Evolutionary conservation across 345 rosid species (phyloP).

Genomic region (Sonneratia caseolaris): DNA sequence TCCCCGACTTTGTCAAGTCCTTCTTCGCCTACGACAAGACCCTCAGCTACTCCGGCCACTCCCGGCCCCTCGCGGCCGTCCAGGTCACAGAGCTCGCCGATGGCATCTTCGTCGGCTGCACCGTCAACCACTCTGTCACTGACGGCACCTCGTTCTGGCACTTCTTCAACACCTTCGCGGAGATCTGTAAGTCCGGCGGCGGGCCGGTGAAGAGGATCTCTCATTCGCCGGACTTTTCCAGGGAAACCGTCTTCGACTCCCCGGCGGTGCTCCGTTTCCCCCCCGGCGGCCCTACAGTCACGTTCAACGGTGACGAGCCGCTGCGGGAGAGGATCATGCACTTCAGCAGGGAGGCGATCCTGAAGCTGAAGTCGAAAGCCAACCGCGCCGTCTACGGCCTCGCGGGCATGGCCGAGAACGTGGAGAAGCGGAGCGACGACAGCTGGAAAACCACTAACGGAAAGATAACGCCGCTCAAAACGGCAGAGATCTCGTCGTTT

Average conservation of each 20-base stretch:
- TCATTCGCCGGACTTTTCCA: slow-evolving; percentile 57
- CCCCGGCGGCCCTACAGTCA: slow-evolving; percentile 59
- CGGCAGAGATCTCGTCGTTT: slow-evolving; percentile 77
- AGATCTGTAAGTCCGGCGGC: slow-evolving; percentile 34
- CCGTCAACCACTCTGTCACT: slow-evolving; percentile 74
- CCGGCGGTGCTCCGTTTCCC: slow-evolving; percentile 59
- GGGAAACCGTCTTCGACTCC: slow-evolving; percentile 58
- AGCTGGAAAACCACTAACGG: slow-evolving; percentile 40
- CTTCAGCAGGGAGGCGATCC: slow-evolving; percentile 67
- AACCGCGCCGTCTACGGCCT: slow-evolving; percentile 13
- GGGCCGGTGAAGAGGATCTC: slow-evolving; percentile 43
- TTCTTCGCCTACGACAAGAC: slow-evolving; percentile 65
- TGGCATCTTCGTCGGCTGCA: slow-evolving; percentile 66
- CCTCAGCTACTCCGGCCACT: slow-evolving; percentile 72
- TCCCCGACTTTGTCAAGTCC: slow-evolving; percentile 49
- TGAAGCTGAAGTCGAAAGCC: slow-evolving; percentile 53
- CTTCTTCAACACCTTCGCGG: slow-evolving; percentile 81
- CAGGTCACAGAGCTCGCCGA: slow-evolving; percentile 75
- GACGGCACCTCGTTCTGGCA: slow-evolving; percentile 98
- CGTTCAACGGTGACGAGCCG: slow-evolving; percentile 61
- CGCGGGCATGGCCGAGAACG: slow-evolving; percentile 22
- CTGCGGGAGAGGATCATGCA: slow-evolving; percentile 78
- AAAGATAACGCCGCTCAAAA: slow-evolving; percentile 12
- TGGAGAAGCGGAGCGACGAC: slow-evolving; percentile 48
- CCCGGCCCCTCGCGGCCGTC: slow-evolving; percentile 61